Conservation (phyloP, 148 eudicot species). For the Camellia japonica region DNA sequence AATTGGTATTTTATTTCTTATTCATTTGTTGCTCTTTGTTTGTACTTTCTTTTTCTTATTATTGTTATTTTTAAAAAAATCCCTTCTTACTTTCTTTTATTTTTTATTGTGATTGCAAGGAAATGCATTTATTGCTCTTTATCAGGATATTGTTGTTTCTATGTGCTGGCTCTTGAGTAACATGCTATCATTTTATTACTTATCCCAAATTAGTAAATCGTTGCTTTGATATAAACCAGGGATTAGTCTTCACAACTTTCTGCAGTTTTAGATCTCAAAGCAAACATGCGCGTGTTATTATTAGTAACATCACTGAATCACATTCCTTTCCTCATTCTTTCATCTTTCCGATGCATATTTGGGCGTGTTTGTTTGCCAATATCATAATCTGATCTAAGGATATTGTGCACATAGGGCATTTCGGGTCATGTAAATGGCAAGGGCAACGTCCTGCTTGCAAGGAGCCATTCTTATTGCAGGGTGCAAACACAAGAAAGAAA, state of each 20-base stretch:
- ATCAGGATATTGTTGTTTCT: not conserved
- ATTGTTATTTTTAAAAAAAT: not conserved
- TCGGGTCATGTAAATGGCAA: not conserved
- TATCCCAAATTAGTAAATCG: not conserved
- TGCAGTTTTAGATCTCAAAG: not conserved
- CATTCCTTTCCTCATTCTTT: not conserved
- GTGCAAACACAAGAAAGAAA: too few species aligned
- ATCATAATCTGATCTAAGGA: not conserved
- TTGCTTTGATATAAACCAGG: not conserved
- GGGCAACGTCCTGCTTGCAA: too few species aligned
- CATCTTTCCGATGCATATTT: not conserved
- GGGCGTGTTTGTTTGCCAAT: not conserved
- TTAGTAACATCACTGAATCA: not conserved
- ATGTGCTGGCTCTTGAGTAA: not conserved
- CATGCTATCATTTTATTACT: not conserved
- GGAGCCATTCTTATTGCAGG: too few species aligned
- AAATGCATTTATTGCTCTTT: not conserved
- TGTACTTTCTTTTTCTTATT: not conserved
- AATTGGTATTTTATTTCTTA: not conserved
- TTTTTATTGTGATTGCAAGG: not conserved
- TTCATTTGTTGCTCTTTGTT: not conserved
- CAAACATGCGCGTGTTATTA: not conserved
- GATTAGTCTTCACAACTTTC: slow-evolving; percentile 3
- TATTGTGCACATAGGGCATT: not conserved
- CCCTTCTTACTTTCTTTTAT: not conserved